Base-by-base conservation (phyloP, 148 eudicot species). In the Rhododendron williamsianum region DNA sequence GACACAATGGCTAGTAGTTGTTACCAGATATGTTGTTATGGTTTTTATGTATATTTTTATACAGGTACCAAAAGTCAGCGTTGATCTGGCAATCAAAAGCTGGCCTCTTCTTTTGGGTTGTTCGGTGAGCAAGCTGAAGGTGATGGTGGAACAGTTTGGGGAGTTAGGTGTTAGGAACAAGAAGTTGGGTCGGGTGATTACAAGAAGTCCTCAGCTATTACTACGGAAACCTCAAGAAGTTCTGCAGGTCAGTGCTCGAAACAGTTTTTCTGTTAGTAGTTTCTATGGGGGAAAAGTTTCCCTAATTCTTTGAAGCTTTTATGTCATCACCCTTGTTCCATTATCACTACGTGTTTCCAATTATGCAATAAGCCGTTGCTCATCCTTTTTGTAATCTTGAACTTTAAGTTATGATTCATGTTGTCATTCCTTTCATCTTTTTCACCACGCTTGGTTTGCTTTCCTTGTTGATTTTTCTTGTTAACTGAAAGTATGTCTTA, bases 91-190 rank as follows among this genome's bases (percentile, higher is more conserved):
- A 54, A 91, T 96, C 78, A 91, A 30, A 67, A 91, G 90, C 83
- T 94, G 92, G 92, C 99, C 99, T 46, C 90, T 90, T 83, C 83
- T 96, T 82, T 86, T 96, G 87, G 98, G 99, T 30, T 92, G 93
- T 86, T 93, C 99, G 27, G 80, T 87, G 74, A 85, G 83, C 81
- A 95, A 91, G 88, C 76, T 93, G 79, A 89, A 88, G 89, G 81
- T 93, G 87, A 94, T 93, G 95, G 76, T 93, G 58, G 90, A 92
- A 69, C 85, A 89, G 76, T 88, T 96, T 15, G 82, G 77, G 86
- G 90, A 89, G 33, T 63, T 92, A 23, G 96, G 93, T 76, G 83
- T 96, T 38, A 84, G 85, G 84, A 84, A 86, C 45, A 87, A 87
- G 78, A 92, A 89, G 85, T 84, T 96, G 82, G 97, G 98, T 69